Evolutionary conservation across 2,329 filamentous ascomycete genomes (phyloP), one percentile per base, ranked within the genome.

Genomic region (Penicillium oxalicum): DNA sequence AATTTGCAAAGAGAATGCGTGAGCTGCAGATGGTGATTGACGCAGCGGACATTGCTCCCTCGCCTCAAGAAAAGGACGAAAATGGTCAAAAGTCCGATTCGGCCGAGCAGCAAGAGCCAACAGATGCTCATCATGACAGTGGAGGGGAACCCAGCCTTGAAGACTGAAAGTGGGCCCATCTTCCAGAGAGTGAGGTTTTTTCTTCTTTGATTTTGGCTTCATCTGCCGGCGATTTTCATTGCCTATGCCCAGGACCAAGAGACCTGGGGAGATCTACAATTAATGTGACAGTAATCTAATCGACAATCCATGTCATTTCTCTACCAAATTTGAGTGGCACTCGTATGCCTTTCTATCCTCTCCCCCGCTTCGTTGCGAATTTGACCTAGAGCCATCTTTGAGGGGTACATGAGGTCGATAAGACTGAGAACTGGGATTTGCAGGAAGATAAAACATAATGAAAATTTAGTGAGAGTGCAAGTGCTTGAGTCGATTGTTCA

Each of bases 11-110:
- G 50, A 58, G 71, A 25, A 66, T 76, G 61, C 62, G 57, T 9
- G 72, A 74, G 52, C 58, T 76, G 53, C 66, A 70, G 44, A 62
- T 59, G 43, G 62, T 75, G 4, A 71, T 74, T 52, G 69, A 73
- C 47, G 61, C 59, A 2, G 63, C 66, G 9, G 55, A 60, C 29
- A 47, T 54, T 6, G 47, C 29, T 5, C 12, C 7, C 40, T 29
- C 36, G 27, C 36, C 28, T 37, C 28, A 29, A 5, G 24, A 29
- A 12, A 32, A 33, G 28, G 26, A n/a, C 18, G 44, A 47, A 29
- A 29, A 50, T 33, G 35, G 26, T 3, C 34, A 25, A 37, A 32
- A 32, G 1, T 7, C 29, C 29, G 25, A 33, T 13, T 5, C 26
- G 25, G 36, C 18, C 25, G 36, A 26, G 29, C 5, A 27, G 35